phyloP scores from a whole-genome alignment of 495 filamentous ascomycete genomes.

The Aspergillus hancockii region DNA sequence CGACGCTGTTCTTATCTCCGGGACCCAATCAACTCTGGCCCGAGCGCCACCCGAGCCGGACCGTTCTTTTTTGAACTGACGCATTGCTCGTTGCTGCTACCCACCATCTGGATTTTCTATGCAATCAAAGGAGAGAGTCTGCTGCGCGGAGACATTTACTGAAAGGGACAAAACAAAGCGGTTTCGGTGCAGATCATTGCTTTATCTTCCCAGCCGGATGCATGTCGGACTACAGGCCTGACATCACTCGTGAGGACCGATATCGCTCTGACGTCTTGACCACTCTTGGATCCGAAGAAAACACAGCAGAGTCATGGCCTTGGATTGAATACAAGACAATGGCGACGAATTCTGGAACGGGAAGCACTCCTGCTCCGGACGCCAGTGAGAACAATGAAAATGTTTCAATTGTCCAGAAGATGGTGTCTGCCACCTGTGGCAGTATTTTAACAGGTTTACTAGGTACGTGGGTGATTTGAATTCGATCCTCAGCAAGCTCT shows the following conservation, averaged over 20 bases:
- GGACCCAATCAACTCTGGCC: conserved; percentile 8
- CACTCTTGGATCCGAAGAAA: conserved; percentile 13
- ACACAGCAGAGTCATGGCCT: conserved; percentile 36
- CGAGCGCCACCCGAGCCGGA: conserved; percentile 27
- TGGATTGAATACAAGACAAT: conserved; percentile 37
- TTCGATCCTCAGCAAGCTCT: not conserved
- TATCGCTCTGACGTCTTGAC: conserved; percentile 25
- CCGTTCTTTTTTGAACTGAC: conserved; percentile 24
- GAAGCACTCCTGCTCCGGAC: conserved; percentile 20
- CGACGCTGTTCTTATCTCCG: conserved; percentile 28
- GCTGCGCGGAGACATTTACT: not conserved
- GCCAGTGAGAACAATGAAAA: conserved; percentile 36
- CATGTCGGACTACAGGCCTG: conserved; percentile 27
- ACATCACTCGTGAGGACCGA: conserved; percentile 26
- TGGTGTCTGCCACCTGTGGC: conserved; percentile 89
- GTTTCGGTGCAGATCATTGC: not conserved
- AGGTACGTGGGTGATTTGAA: conserved; percentile 54
- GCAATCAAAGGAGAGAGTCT: not conserved
- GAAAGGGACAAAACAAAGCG: not conserved
- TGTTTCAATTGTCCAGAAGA: conserved; percentile 81
- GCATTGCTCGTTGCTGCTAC: conserved; percentile 6
- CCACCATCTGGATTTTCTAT: not conserved
- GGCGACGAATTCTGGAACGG: conserved; percentile 37
- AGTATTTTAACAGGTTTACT: conserved; percentile 87
- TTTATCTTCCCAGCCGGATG: conserved; percentile 15